These are phyloP conservation scores for Phytophthora idaei DNA, from an alignment of 352 stramenopile genomes.

Conservation along the genomic window DNA sequence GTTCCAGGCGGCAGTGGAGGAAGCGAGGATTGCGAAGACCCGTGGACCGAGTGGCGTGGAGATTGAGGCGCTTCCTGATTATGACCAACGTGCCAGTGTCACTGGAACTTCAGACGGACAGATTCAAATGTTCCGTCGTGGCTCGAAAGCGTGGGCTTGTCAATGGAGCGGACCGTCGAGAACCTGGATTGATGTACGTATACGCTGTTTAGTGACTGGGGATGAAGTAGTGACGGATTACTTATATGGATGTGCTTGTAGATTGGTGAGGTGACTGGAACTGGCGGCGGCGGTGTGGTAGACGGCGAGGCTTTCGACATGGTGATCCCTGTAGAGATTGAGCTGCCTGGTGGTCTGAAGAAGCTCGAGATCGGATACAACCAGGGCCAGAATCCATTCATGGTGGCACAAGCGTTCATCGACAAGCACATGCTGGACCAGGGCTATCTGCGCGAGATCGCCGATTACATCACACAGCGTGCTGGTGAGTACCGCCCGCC, in stretches of 20 bases:
- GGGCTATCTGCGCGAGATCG: constrained; percentile 93
- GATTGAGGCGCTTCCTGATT: constrained; percentile 94
- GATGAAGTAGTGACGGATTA: background rate
- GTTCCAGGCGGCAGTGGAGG: constrained; percentile 70
- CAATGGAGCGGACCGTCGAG: constrained; percentile 92
- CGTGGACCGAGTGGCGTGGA: constrained; percentile 92
- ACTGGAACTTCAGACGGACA: constrained; percentile 91
- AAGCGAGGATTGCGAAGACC: constrained; percentile 58
- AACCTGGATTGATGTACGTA: constrained; percentile 95
- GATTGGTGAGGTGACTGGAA: constrained; percentile 89
- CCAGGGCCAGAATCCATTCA: constrained; percentile 97
- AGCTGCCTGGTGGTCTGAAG: constrained; percentile 90
- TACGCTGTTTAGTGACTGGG: background rate
- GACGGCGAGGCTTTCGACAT: constrained; percentile 95
- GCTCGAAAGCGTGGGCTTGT: constrained; percentile 92
- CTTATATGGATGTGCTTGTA: constrained; percentile 22
- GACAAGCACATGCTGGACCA: constrained; percentile 96
- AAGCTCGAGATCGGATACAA: constrained; percentile 98
- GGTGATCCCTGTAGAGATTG: constrained; percentile 97
- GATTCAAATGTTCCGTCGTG: constrained; percentile 97
- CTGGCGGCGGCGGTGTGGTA: constrained; percentile 84
- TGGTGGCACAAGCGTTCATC: constrained; percentile 96
- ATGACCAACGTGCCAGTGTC: constrained; percentile 82
- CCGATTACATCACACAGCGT: constrained; percentile 96
- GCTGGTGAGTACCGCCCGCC: constrained; percentile 81